Evolutionary conservation across 805 yeast species (phyloP).

Genomic region (Saccharomycopsis sp.): DNA sequence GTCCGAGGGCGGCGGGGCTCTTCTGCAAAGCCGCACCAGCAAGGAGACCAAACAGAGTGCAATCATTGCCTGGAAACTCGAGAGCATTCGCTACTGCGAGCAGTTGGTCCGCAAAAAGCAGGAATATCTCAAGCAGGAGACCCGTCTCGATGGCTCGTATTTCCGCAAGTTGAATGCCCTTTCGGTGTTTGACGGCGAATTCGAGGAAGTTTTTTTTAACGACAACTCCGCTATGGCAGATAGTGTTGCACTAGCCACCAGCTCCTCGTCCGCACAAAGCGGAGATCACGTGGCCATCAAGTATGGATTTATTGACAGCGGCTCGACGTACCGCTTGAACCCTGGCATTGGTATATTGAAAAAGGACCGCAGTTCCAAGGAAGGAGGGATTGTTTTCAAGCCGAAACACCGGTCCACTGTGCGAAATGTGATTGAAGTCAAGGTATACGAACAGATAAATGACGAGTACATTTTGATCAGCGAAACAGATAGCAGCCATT

Average conservation of each 20-base stretch:
- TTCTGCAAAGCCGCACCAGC: constrained; percentile 26
- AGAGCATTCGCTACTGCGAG: constrained; percentile 54
- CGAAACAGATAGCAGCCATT: constrained; percentile 35
- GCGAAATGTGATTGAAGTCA: constrained; percentile 50
- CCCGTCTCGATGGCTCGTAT: constrained; percentile 54
- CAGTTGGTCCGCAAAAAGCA: constrained; percentile 45
- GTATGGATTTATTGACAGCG: constrained; percentile 89
- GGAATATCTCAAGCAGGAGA: constrained; percentile 44
- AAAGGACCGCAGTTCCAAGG: constrained; percentile 33
- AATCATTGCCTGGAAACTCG: constrained; percentile 80
- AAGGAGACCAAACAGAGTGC: constrained; percentile 31
- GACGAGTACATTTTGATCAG: constrained; percentile 49
- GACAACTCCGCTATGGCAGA: neutral
- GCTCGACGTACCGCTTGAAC: constrained; percentile 62
- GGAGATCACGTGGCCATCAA: constrained; percentile 64
- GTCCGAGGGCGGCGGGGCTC: constrained; percentile 23
- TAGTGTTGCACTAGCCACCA: no score
- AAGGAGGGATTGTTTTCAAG: constrained; percentile 39
- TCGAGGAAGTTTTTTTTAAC: constrained; percentile 1
- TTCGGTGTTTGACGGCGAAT: neutral
- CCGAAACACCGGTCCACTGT: constrained; percentile 30
- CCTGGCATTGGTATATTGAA: constrained; percentile 70
- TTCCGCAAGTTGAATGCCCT: constrained; percentile 46
- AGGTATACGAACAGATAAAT: constrained; percentile 48
- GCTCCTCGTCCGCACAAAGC: neutral